Base-by-base conservation (phyloP, 345 rosid species). In the Clausena lansium region DNA sequence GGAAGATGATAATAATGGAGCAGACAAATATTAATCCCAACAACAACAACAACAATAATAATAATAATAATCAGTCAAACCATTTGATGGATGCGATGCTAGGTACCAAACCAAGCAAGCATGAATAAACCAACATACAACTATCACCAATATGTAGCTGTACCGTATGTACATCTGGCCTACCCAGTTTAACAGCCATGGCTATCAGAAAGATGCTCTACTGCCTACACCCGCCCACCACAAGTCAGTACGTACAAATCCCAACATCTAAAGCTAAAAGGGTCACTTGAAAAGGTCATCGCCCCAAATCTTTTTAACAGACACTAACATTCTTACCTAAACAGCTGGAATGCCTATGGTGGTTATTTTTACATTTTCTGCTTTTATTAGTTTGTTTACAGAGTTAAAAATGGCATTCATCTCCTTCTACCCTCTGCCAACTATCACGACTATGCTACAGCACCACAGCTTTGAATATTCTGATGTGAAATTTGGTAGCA, bases 361-460 rank as follows among this genome's bases (percentile, higher is more conserved):
- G 13, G 82, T 76, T 77, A 76, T 75, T 83, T 74, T 83, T 84
- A 86, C 87, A 86, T 73, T 75, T 75, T 66, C 71, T 74, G 71
- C 67, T 63, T 75, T 85, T 83, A 84, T 85, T 85, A 57, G 74
- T 70, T 22, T 75, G 78, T 76, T 70, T 76, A 80, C 87, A 84
- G 62, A 10, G 73, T 73, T 79, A 78, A 73, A 73, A 47, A 83
- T 84, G 77, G 41, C 77, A 78, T 77, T 45, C 71, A 24, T 6
- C 82, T 82, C 61, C 80, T 22, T 76, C 77, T 47, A 61, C 13
- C 82, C 74, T 55, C 64, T 47, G 70, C 67, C 24, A 33, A 57
- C 75, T 74, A 59, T 62, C 61, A 60, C 61, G 19, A 17, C 74
- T 70, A 80, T 74, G 65, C 73, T n/a, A 28, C 80, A 77, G 41